These are phyloP conservation scores for Arthrobotrys sphaeroides DNA, from an alignment of 2,329 filamentous ascomycete genomes.

Conservation along the genomic window DNA sequence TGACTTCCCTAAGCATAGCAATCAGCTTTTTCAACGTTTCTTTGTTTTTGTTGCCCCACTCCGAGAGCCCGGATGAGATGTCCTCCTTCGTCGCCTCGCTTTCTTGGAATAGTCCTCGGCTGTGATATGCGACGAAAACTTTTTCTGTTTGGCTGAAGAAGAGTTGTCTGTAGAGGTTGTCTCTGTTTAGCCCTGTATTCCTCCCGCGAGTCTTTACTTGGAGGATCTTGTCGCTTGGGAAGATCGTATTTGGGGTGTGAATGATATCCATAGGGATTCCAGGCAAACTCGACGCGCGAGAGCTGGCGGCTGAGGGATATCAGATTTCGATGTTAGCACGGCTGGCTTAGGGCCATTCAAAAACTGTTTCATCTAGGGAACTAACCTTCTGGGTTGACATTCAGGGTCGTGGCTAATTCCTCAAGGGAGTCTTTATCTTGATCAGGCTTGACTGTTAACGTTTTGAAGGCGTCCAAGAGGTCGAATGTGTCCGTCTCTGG, in stretches of 20 bases:
- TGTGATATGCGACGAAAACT: conserved; percentile 29
- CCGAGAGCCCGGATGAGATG: neutral
- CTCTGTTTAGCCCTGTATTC: neutral
- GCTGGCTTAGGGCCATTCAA: no score
- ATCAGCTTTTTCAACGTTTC: neutral
- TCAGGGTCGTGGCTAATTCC: neutral
- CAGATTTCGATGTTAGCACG: no score
- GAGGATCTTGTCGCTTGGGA: neutral
- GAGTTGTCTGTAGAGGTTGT: conserved; percentile 14
- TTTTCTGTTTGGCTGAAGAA: conserved; percentile 39
- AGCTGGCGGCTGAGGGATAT: neutral
- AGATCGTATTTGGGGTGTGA: conserved; percentile 15
- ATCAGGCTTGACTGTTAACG: neutral
- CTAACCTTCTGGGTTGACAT: neutral
- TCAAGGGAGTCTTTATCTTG: neutral
- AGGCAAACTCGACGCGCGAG: neutral
- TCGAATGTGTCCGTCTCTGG: conserved; percentile 33
- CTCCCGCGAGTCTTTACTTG: conserved; percentile 34
- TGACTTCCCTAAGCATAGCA: neutral
- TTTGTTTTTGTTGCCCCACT: conserved; percentile 19
- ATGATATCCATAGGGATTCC: conserved; percentile 11
- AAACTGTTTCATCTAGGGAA: no score
- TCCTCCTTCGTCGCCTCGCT: neutral
- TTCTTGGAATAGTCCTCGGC: neutral
- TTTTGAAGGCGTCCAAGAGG: conserved; percentile 29